Percentiles rank a stretch among this genome's conserved stretches.
These are phyloP conservation scores for Ilyonectria sp. DNA, from an alignment of 2,329 filamentous ascomycete genomes.

Conservation along the genomic window DNA sequence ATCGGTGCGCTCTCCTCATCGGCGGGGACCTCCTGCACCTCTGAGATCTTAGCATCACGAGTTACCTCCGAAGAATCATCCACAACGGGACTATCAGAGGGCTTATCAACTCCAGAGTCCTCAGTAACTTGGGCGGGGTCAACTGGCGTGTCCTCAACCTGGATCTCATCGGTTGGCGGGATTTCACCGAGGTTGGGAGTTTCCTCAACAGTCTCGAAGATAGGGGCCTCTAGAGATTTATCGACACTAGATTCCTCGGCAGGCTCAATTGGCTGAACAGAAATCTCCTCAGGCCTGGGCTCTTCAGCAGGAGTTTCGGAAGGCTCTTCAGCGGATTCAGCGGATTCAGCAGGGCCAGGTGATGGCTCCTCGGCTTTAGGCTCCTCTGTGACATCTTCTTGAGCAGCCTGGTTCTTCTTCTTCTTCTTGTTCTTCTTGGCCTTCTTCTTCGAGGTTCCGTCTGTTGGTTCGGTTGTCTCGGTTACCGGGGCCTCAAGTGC, in stretches of 20 bases:
- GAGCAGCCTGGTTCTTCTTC: constrained; percentile 39
- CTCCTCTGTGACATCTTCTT: constrained; percentile 6
- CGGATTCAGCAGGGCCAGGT: not conserved
- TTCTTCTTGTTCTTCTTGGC: constrained; percentile 55
- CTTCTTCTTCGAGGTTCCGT: constrained; percentile 48
- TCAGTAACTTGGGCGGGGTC: constrained; percentile 1
- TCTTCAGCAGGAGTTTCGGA: constrained; percentile 1
- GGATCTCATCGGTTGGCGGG: constrained; percentile 22
- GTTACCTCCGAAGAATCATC: constrained; percentile 11
- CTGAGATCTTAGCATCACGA: not conserved
- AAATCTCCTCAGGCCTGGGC: constrained; percentile 38
- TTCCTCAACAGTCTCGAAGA: constrained; percentile 12
- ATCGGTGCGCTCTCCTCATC: constrained; percentile 38
- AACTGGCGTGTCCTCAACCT: not conserved
- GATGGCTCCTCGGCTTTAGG: constrained; percentile 4
- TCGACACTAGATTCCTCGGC: constrained; percentile 5
- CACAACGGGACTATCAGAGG: not conserved
- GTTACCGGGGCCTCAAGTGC: constrained; percentile 8
- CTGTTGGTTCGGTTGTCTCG: constrained; percentile 26
- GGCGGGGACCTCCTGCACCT: constrained; percentile 24
- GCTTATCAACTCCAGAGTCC: not conserved
- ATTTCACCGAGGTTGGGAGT: constrained; percentile 3
- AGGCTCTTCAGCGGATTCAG: constrained; percentile 6
- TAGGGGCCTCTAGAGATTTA: constrained; percentile 7
- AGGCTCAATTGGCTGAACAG: not conserved